Evolutionary conservation across 495 filamentous ascomycete genomes (phyloP), one percentile per base, ranked within the genome.

Genomic region (Daldinia childiae): DNA sequence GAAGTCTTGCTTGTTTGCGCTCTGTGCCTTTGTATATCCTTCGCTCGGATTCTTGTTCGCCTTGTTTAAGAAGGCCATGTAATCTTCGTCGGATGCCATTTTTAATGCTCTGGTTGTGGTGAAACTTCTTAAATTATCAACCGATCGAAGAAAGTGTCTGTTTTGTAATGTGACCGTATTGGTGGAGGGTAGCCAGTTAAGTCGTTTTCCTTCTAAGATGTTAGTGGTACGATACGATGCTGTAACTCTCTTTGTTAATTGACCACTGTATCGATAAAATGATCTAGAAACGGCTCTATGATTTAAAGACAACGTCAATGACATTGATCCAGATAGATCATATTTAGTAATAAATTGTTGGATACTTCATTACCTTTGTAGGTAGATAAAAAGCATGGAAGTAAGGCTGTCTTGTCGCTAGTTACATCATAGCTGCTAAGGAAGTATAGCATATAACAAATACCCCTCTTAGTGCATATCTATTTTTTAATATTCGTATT

Each of bases 11-110:
- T 71, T 71, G 19, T 27, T 45, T 26, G 43, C 32, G 30, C 61
- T 64, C 48, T 77, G 72, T 12, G 74, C 39, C 34, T 77, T 72
- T 15, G 77, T 70, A 15, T 74, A 63, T 9, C 86, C 84, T 17
- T 80, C 82, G 64, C 83, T 81, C 17, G 87, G 87, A 76, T 92
- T 88, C 75, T 87, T 79, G 80, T 95, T 95, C 45, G 93, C 93
- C 79, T 95, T 94, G 78, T 95, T 82, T 56, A 97, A 83, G 77
- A 97, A 96, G 72, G 88, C 82, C 79, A 87, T 84, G 84, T 96
- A 97, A 71, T 89, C 89, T 56, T 91, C 88, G 83, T 97, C 93
- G 21, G 90, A 90, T 19, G 90, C 87, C 90, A 93, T 94, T 6
- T 68, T 84, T 4, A 61, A 51, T 12, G 56, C 24, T 19, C 15